Conservation (phyloP, 345 rosid genomes). For the Populus simonii region DNA sequence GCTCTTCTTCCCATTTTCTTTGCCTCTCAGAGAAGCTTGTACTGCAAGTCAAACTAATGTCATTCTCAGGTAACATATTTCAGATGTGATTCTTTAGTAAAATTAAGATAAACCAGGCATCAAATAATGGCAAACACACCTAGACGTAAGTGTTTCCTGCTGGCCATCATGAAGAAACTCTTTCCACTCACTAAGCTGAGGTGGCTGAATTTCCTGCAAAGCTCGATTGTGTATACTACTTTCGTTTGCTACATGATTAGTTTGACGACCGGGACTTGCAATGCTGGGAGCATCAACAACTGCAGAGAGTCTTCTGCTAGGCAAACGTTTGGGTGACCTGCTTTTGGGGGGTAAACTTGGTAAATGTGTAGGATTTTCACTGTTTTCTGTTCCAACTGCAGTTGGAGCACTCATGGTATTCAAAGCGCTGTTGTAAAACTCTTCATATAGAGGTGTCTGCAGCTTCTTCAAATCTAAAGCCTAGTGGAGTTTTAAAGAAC, state of each 20-base stretch:
- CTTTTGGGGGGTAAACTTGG: constrained; percentile 41
- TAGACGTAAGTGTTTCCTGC: constrained; percentile 16
- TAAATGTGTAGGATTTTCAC: constrained; percentile 12
- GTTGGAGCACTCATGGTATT: constrained; percentile 10
- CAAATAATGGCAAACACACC: constrained; percentile 1
- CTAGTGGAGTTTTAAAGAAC: constrained; percentile 29
- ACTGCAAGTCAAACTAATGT: constrained; percentile 15
- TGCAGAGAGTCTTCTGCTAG: constrained; percentile 73
- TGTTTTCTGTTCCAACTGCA: constrained; percentile 6
- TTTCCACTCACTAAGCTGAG: constrained; percentile 43
- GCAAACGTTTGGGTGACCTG: constrained; percentile 67
- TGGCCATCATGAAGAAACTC: constrained; percentile 16
- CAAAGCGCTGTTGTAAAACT: constrained; percentile 25
- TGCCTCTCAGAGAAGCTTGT: constrained; percentile 26
- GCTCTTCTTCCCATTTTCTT: constrained; percentile 36
- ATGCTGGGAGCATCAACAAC: constrained; percentile 19
- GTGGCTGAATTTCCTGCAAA: constrained; percentile 57
- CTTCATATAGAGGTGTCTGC: constrained; percentile 30
- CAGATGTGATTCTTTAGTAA: not conserved
- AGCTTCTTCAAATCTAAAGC: constrained; percentile 34
- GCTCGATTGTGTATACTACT: constrained; percentile 33
- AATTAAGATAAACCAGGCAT: not conserved
- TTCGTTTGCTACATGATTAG: constrained; percentile 35
- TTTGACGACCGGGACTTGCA: constrained; percentile 17
- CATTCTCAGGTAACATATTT: constrained; percentile 12